These are phyloP conservation scores for Cyberlindnera petersonii DNA, from an alignment of 805 yeast genomes.

Conservation along the genomic window DNA sequence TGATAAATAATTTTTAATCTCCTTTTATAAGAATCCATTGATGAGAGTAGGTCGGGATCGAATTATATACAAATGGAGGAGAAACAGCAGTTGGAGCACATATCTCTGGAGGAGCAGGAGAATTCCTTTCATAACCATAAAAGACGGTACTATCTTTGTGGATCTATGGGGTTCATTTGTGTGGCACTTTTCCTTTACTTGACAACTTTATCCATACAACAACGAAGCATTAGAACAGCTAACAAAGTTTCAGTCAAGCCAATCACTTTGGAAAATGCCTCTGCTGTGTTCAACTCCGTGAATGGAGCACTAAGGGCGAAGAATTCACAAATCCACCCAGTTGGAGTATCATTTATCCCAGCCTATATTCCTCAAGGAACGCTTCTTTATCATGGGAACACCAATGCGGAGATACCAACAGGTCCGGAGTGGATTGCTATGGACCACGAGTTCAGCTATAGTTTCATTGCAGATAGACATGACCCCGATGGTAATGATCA, in stretches of 20 bases:
- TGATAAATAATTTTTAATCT: too few relatives aligned
- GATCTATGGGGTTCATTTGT: too few relatives aligned
- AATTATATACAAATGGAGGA: too few relatives aligned
- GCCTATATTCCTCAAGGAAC: constrained; percentile 60
- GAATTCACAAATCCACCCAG: constrained; percentile 48
- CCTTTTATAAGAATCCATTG: too few relatives aligned
- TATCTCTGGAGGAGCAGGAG: too few relatives aligned
- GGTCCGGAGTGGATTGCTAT: constrained; percentile 61
- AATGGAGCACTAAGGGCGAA: constrained; percentile 50
- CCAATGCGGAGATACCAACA: constrained; percentile 38
- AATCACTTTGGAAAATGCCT: constrained; percentile 43
- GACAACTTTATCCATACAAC: not conserved
- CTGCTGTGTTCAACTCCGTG: constrained; percentile 53
- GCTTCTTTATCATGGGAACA: constrained; percentile 50
- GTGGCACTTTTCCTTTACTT: too few relatives aligned
- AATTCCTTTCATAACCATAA: too few relatives aligned
- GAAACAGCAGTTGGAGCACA: too few relatives aligned
- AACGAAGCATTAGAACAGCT: not conserved
- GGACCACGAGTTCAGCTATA: constrained; percentile 58
- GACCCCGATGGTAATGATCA: too few relatives aligned
- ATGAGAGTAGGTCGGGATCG: too few relatives aligned
- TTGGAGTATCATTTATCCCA: constrained; percentile 55
- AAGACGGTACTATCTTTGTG: too few relatives aligned
- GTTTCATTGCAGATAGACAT: constrained; percentile 37
- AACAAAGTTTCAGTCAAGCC: constrained; percentile 5